phyloP scores from a whole-genome alignment of 1,284 basidiomycete genomes.

The Trichosporon inkin region DNA sequence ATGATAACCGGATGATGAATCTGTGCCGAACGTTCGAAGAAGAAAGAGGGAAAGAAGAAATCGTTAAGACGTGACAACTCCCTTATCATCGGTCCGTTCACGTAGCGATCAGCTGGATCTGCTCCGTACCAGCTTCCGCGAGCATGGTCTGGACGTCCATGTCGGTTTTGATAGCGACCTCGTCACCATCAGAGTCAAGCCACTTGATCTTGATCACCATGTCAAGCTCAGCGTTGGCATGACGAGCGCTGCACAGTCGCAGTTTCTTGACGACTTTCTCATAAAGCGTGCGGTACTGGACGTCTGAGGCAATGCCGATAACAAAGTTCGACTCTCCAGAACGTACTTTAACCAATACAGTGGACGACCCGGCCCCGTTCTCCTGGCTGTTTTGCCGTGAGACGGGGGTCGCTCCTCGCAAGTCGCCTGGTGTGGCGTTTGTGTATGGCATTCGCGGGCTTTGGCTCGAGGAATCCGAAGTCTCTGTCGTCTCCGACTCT shows the following conservation, averaged over 20 bases:
- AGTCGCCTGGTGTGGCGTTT: conserved; percentile 55
- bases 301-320: conserved; percentile 74
- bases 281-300: conserved; percentile 74
- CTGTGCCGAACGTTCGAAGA: neutral
- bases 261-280: conserved; percentile 91
- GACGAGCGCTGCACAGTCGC: conserved; percentile 70
- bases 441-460: conserved; percentile 53
- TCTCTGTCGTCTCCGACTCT: conserved; percentile 46
- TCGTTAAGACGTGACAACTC: conserved; percentile 6
- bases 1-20: neutral
- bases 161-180: conserved; percentile 42
- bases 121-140: conserved; percentile 26
- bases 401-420: conserved; percentile 30
- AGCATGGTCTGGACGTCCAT: conserved; percentile 46
- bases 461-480: conserved; percentile 46
- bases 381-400: conserved; percentile 36
- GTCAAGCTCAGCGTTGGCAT: conserved; percentile 68
- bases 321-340: conserved; percentile 61
- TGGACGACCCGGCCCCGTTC: conserved; percentile 27
- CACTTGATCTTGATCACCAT: conserved; percentile 53
- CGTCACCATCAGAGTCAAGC: conserved; percentile 44
- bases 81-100: neutral
- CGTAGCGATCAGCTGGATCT: conserved; percentile 25
- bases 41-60: neutral
- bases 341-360: conserved; percentile 68